Conservation (phyloP, 306 rosid genomes). For the Ziziphus jujuba region DNA sequence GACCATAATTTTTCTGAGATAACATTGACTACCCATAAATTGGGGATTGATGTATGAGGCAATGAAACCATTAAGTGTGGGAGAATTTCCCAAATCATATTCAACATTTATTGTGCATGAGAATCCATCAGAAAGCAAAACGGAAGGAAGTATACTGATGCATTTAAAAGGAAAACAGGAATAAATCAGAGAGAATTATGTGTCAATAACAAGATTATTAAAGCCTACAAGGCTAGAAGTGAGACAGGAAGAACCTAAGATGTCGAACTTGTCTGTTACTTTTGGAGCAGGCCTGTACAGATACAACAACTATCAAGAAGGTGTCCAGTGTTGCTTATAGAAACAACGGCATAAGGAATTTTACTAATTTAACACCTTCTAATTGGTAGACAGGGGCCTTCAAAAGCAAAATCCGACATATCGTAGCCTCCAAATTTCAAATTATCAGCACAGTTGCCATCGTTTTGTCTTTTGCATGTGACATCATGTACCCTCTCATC, state of each 20-base stretch:
- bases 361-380: constrained; percentile 39
- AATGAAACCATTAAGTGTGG: constrained; percentile 15
- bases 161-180: not conserved
- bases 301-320: constrained; percentile 29
- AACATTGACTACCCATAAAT: not conserved
- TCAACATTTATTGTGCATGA: constrained; percentile 9
- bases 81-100: constrained; percentile 23
- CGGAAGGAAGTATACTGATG: constrained; percentile 8
- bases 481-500: constrained; percentile 44
- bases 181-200: not conserved
- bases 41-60: constrained; percentile 3
- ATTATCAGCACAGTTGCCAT: constrained; percentile 35
- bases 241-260: constrained; percentile 46
- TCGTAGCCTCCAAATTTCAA: constrained; percentile 30
- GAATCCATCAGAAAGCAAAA: constrained; percentile 9
- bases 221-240: constrained; percentile 10
- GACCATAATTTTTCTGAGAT: not conserved
- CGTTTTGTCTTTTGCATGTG: constrained; percentile 46
- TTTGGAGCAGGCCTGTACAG: constrained; percentile 51
- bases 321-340: constrained; percentile 9
- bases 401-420: constrained; percentile 42
- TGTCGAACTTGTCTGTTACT: constrained; percentile 48
- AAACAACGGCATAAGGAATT: constrained; percentile 10
- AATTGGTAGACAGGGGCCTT: constrained; percentile 39
- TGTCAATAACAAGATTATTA: not conserved